A percentile compares a stretch with the other conserved stretches of the same genome.
phyloP scores from a whole-genome alignment of 441 rosid genomes.

The Rhodomyrtus psidioides region DNA sequence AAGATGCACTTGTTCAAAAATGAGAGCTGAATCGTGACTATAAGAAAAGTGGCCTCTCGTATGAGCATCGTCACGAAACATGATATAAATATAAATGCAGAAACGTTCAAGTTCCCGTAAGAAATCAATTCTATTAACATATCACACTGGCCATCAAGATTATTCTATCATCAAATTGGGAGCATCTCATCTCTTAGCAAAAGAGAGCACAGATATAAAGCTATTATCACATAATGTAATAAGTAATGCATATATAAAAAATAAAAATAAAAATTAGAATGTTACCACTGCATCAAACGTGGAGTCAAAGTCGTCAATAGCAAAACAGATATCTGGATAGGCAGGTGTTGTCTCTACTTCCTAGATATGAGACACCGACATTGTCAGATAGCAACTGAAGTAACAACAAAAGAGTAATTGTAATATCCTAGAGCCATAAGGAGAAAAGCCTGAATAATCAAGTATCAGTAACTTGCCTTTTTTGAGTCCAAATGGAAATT shows the following conservation, averaged over 20 bases:
- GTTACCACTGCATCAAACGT: slow-evolving; percentile 97
- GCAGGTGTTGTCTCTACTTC: slow-evolving; percentile 94
- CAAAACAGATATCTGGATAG: slow-evolving; percentile 94
- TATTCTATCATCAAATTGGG: neutral
- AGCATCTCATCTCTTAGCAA: neutral
- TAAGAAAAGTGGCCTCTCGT: neutral
- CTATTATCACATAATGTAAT: neutral
- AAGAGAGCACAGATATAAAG: neutral
- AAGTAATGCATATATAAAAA: neutral
- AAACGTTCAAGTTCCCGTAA: neutral
- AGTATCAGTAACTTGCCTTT: slow-evolving; percentile 42
- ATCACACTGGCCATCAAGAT: neutral
- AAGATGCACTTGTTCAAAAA: neutral
- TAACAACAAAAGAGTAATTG: neutral
- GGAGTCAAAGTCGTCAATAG: slow-evolving; percentile 94
- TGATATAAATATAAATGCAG: neutral
- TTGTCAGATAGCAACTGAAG: slow-evolving; percentile 20
- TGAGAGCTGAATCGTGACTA: neutral
- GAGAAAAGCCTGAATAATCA: neutral
- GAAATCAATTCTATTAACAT: neutral
- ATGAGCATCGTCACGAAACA: neutral
- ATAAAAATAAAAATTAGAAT: neutral
- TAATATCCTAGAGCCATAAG: neutral
- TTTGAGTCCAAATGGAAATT: slow-evolving; percentile 86
- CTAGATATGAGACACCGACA: slow-evolving; percentile 27